A percentile compares a stretch with the other conserved stretches of the same genome.
These are phyloP conservation scores for Pyrenophora seminiperda DNA, from an alignment of 2,329 filamentous ascomycete species.

Conservation along the genomic window DNA sequence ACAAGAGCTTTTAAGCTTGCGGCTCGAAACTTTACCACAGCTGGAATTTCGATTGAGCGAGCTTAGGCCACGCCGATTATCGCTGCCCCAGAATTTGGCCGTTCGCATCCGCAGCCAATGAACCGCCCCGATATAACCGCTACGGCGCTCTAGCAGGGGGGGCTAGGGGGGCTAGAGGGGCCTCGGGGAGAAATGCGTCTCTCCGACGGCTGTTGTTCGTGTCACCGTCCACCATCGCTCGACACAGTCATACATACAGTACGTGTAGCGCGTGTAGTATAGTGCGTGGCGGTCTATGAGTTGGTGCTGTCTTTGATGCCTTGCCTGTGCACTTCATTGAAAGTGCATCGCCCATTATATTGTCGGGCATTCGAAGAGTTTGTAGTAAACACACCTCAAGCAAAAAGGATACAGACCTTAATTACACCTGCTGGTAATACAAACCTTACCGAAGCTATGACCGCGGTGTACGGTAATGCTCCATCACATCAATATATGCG, in stretches of 20 bases:
- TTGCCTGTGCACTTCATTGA: not conserved
- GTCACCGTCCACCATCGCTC: not conserved
- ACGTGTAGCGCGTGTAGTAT: too few relatives aligned
- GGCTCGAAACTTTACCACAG: conserved; percentile 8
- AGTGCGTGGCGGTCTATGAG: not conserved
- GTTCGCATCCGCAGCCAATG: conserved; percentile 16
- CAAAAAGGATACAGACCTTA: not conserved
- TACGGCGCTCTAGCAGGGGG: conserved; percentile 15
- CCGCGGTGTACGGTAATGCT: not conserved
- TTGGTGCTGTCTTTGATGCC: not conserved
- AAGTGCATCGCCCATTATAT: not conserved
- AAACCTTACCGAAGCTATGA: not conserved
- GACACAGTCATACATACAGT: conserved; percentile 15
- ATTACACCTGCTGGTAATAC: not conserved
- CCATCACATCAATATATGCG: conserved; percentile 7
- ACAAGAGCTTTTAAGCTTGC: conserved; percentile 33
- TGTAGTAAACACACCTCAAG: not conserved
- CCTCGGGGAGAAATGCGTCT: conserved; percentile 27
- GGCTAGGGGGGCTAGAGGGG: conserved; percentile 11
- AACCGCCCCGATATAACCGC: not conserved
- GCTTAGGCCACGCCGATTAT: conserved; percentile 19
- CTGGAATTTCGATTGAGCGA: conserved; percentile 21
- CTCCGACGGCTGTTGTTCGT: conserved; percentile 20
- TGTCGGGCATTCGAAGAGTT: not conserved
- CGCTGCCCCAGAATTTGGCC: conserved; percentile 16